phyloP scores from a whole-genome alignment of 2,329 filamentous ascomycete species.

The Xylaria sp. region DNA sequence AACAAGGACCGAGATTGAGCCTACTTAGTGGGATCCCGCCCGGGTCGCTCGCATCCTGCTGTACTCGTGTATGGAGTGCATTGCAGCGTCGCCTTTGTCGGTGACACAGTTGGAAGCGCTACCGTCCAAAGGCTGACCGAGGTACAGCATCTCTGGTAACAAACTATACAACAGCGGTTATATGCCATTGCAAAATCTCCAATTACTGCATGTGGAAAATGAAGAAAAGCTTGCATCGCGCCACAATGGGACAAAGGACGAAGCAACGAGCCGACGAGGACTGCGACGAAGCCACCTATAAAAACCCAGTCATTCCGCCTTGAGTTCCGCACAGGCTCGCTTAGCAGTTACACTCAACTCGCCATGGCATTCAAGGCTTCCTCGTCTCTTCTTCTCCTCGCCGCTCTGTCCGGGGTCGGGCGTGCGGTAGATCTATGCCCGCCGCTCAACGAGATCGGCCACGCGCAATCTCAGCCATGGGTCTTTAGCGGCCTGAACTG shows the following conservation, averaged over 20 bases:
- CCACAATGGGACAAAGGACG: too few relatives aligned
- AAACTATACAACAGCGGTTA: not conserved
- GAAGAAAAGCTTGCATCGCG: not conserved
- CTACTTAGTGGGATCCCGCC: too few relatives aligned
- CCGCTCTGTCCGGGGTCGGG: not conserved
- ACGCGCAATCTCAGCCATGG: constrained; percentile 6
- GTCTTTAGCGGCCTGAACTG: constrained; percentile 15
- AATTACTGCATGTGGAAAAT: constrained; percentile 8
- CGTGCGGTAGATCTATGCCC: constrained; percentile 12
- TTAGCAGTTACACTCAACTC: too few relatives aligned
- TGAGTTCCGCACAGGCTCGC: too few relatives aligned
- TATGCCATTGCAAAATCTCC: not conserved
- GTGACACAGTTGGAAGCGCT: not conserved
- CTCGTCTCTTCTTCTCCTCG: not conserved
- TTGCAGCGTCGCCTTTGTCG: not conserved
- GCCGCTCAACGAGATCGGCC: constrained; percentile 14
- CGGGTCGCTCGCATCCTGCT: too few relatives aligned
- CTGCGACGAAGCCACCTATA: not conserved
- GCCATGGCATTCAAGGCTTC: not conserved
- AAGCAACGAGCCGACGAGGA: too few relatives aligned
- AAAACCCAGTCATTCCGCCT: too few relatives aligned
- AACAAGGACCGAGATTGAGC: not conserved
- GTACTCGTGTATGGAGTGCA: not conserved
- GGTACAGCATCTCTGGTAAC: not conserved
- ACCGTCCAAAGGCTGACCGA: not conserved